A percentile compares a stretch with the other conserved stretches of the same genome.
phyloP scores from a whole-genome alignment of 169 alveolate genomes.

The Plasmodium vivax region DNA sequence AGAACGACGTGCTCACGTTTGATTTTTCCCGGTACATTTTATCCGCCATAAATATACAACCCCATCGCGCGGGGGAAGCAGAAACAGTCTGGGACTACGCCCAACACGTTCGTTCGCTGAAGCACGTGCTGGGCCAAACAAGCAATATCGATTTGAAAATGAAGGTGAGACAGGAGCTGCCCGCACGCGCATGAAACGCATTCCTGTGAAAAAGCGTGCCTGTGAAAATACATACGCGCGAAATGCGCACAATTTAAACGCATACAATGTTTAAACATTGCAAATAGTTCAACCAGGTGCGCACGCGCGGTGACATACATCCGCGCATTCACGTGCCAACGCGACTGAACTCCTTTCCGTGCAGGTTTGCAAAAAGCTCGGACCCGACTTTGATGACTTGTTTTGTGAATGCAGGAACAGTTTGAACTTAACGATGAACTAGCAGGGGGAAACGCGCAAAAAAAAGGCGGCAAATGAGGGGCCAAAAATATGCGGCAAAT shows the following conservation, averaged over 20 bases:
- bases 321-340: not conserved
- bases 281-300: not conserved
- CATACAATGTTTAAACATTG: not conserved
- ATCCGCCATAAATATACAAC: conserved; percentile 28
- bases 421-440: conserved; percentile 29
- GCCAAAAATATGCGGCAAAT: too few relatives aligned
- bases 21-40: conserved; percentile 28
- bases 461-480: not conserved
- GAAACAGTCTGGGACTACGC: conserved; percentile 5
- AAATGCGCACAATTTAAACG: not conserved
- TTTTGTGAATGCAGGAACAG: conserved; percentile 55
- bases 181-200: not conserved
- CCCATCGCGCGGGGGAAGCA: not conserved
- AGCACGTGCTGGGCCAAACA: conserved; percentile 12
- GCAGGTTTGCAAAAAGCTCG: conserved; percentile 64
- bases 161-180: conserved; percentile 14
- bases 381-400: conserved; percentile 49
- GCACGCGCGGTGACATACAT: not conserved
- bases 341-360: not conserved
- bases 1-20: conserved; percentile 17
- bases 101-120: conserved; percentile 16
- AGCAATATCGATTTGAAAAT: conserved; percentile 45
- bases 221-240: not conserved
- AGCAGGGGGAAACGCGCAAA: not conserved
- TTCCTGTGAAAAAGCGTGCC: not conserved